phyloP scores from a whole-genome alignment of 1,139 yeast species.

The Hanseniaspora sp. region DNA sequence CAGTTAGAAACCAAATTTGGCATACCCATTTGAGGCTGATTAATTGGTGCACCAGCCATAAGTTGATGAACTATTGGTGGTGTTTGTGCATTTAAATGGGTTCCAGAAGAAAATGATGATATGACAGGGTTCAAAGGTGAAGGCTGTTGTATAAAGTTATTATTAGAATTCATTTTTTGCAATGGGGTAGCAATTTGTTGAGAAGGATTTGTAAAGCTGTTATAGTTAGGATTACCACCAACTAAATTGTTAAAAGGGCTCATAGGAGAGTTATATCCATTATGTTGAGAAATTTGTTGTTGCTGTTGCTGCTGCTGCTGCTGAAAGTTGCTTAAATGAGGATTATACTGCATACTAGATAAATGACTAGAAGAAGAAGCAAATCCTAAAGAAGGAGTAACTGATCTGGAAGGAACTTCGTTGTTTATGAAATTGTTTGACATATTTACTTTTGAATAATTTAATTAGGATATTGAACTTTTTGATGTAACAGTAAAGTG shows the following conservation, averaged over 20 bases:
- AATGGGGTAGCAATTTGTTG: neutral
- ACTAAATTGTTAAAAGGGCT: neutral
- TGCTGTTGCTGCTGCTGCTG: neutral
- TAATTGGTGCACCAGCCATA: neutral
- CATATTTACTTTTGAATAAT: neutral
- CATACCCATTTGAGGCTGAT: neutral
- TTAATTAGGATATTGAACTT: too few relatives aligned
- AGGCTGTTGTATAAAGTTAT: neutral
- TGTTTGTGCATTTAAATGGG: neutral
- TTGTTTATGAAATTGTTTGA: slow-evolving; percentile 1
- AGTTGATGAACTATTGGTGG: neutral
- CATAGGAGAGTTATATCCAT: neutral
- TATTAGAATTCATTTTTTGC: neutral
- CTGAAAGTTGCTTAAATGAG: neutral
- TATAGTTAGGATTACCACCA: neutral
- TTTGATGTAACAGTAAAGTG: too few relatives aligned
- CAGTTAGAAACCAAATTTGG: slow-evolving; percentile 24
- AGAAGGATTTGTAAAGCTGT: neutral
- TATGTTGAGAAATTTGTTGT: neutral
- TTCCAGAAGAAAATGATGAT: neutral
- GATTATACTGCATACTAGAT: neutral
- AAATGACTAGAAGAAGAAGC: slow-evolving; percentile 13
- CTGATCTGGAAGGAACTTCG: slow-evolving; percentile 7
- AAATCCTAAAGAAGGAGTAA: slow-evolving; percentile 13
- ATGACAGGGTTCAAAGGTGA: neutral